Evolutionary conservation across 2,329 filamentous ascomycete species (phyloP).

Genomic region (Alternaria ventricosa): DNA sequence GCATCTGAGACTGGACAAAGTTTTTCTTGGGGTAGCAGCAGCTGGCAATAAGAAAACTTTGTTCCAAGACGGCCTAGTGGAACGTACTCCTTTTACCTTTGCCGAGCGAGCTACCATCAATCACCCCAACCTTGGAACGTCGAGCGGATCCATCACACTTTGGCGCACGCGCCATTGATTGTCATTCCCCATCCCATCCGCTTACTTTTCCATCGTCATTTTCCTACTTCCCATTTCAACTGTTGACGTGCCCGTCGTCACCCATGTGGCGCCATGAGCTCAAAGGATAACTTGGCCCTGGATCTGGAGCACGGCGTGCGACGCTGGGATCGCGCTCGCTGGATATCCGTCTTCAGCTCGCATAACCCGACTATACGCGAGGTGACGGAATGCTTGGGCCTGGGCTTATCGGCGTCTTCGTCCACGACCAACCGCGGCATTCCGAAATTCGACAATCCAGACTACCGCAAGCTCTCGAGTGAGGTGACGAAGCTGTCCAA

Average conservation of each 20-base stretch:
- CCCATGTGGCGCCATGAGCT: constrained; percentile 40
- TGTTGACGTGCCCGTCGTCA: constrained; percentile 3
- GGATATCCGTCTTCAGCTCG: constrained; percentile 47
- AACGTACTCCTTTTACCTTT: constrained; percentile 40
- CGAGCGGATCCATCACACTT: constrained; percentile 22
- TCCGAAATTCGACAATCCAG: constrained; percentile 48
- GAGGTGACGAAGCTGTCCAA: constrained; percentile 46
- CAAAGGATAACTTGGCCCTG: constrained; percentile 38
- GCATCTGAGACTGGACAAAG: constrained; percentile 34
- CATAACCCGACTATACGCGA: constrained; percentile 49
- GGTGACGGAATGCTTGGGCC: constrained; percentile 45
- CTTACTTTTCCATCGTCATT: constrained; percentile 14
- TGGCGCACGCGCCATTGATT: constrained; percentile 27
- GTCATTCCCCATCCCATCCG: constrained; percentile 27
- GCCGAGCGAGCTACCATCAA: constrained; percentile 18
- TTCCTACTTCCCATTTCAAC: constrained; percentile 10
- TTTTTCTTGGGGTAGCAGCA: constrained; percentile 21
- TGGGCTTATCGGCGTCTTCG: constrained; percentile 44
- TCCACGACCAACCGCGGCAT: constrained; percentile 47
- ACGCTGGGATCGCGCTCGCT: constrained; percentile 45
- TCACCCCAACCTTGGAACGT: constrained; percentile 22
- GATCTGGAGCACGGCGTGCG: constrained; percentile 41
- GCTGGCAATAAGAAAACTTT: constrained; percentile 35
- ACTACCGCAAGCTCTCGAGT: constrained; percentile 45
- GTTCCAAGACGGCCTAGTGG: constrained; percentile 34